Percentiles rank a stretch among this genome's conserved stretches.
phyloP scores from a whole-genome alignment of 1,284 basidiomycete genomes.

The Jaminaea rosea region DNA sequence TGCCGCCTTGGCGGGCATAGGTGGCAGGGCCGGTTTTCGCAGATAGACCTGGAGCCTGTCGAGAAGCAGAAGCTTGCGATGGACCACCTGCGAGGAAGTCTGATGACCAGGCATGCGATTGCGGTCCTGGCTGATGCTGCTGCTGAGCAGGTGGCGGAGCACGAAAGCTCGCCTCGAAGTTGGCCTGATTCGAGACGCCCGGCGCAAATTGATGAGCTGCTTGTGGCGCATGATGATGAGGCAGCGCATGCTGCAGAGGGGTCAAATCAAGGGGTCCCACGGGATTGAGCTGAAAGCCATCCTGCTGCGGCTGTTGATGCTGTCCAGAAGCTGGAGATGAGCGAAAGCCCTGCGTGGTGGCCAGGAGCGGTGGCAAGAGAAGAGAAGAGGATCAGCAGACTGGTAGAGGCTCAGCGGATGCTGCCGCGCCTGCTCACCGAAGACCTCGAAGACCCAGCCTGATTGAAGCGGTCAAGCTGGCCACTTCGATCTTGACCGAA shows the following conservation, averaged over 20 bases:
- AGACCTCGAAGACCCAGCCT: background rate
- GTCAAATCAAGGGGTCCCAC: conserved; percentile 2
- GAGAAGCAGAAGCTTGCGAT: background rate
- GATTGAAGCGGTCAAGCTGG: conserved; percentile 28
- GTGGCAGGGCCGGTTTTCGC: background rate
- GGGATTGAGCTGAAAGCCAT: conserved; percentile 1
- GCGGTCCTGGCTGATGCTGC: background rate
- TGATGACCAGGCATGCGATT: background rate
- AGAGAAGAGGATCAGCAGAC: background rate
- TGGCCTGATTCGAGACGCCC: background rate
- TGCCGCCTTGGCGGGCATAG: background rate
- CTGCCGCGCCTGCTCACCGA: background rate
- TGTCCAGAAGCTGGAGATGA: background rate
- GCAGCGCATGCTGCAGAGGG: conserved; percentile 8
- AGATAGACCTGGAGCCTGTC: background rate
- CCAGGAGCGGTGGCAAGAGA: background rate
- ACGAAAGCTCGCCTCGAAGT: conserved; percentile 7
- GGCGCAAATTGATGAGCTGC: background rate
- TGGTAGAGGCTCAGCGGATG: too few species aligned
- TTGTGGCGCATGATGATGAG: conserved; percentile 4
- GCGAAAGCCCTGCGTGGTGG: conserved; percentile 2
- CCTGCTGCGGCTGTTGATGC: conserved; percentile 1
- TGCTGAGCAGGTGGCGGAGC: background rate
- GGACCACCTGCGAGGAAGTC: background rate
- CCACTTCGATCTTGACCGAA: conserved; percentile 38